Base-by-base conservation (phyloP, 2,329 filamentous ascomycete genomes). In the Knufia fluminis region DNA sequence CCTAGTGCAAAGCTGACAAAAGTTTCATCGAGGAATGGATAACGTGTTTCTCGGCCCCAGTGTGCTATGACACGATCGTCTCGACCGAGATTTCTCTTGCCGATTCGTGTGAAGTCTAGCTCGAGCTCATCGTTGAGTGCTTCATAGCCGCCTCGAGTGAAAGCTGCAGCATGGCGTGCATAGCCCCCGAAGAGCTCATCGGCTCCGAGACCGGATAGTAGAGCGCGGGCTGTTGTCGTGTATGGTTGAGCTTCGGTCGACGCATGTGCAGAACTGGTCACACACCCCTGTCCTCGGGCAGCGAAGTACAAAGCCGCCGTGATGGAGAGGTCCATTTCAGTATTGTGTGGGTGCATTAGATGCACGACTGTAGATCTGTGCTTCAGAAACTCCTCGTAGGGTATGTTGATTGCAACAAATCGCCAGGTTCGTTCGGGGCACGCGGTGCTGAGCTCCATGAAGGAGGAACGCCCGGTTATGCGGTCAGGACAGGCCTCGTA, bases 281-380 rank as follows among this genome's bases (percentile, higher is more conserved):
- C 70, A 16, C 64, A 56, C 0, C 83, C 87, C 45, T 70, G 65
- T 1, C 89, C 91, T 33, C 88, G 78, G 0, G 91, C 83, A 4
- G 92, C 89, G 69, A 98, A 98, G 66, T 96, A 97, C n/a, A 98
- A 73, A 0, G 92, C 92, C 59, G 79, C 84, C 0, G 86, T 85
- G 59, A 98, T 98, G 2, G 92, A 98, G 1, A 98, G 74, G 61
- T 98, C 92, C 92, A 98, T 98, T 67, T 98, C 92, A 0, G 92
- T 98, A 57, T 95, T 91, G 66, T 98, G 92, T 0, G 92, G 92
- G 58, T 85, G 76, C 64, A 98, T 96, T 16, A 98, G 72, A 1
- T 79, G 75, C 32, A 90, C 77, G 17, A 98, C 78, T 22, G 75
- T 75, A 2, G 75, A 61, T 53, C 86, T 80, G 59, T 94, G 85